A percentile compares a stretch with the other conserved stretches of the same genome.
Evolutionary conservation across 1,139 yeast species (phyloP).

Genomic region (Meyerozyma sp.): DNA sequence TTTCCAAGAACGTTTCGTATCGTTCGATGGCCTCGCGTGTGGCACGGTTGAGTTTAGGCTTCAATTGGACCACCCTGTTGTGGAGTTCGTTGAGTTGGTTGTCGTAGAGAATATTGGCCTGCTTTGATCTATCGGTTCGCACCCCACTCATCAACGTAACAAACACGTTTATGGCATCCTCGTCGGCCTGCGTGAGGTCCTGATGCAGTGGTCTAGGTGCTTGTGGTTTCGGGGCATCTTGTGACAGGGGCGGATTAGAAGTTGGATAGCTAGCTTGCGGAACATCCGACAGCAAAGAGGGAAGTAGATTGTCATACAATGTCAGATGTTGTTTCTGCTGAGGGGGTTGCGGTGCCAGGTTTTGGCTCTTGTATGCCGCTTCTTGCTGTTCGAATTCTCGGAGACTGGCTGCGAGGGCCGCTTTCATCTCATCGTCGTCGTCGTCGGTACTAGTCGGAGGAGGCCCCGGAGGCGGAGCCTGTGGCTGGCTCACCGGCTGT

Average conservation of each 20-base stretch:
- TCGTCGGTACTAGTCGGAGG: constrained; percentile 40
- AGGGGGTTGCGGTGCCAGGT: constrained; percentile 10
- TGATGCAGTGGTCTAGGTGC: constrained; percentile 10
- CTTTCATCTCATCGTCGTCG: constrained; percentile 85
- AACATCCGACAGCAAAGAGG: constrained; percentile 5
- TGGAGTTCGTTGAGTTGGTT: constrained; percentile 59
- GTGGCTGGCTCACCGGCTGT: constrained; percentile 5
- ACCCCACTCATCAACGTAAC: constrained; percentile 57
- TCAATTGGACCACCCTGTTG: constrained; percentile 55
- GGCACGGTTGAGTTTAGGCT: constrained; percentile 71
- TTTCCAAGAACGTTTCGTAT: constrained; percentile 66
- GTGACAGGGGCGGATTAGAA: constrained; percentile 10
- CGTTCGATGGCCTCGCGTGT: constrained; percentile 59
- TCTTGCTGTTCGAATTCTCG: constrained; percentile 57
- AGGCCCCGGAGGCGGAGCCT: constrained; percentile 11
- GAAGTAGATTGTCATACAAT: constrained; percentile 25
- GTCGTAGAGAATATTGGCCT: constrained; percentile 56
- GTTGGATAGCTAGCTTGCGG: constrained; percentile 7
- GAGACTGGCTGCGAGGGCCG: constrained; percentile 93
- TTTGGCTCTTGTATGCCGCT: constrained; percentile 9
- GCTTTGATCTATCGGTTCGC: constrained; percentile 43
- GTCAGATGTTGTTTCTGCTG: constrained; percentile 19
- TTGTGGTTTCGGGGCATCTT: constrained; percentile 5
- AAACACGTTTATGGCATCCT: constrained; percentile 64
- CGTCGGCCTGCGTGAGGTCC: constrained; percentile 54